Percentiles rank a stretch among this genome's conserved stretches.
phyloP scores from a whole-genome alignment of 768 basidiomycete species.

The Crepidotus variabilis region DNA sequence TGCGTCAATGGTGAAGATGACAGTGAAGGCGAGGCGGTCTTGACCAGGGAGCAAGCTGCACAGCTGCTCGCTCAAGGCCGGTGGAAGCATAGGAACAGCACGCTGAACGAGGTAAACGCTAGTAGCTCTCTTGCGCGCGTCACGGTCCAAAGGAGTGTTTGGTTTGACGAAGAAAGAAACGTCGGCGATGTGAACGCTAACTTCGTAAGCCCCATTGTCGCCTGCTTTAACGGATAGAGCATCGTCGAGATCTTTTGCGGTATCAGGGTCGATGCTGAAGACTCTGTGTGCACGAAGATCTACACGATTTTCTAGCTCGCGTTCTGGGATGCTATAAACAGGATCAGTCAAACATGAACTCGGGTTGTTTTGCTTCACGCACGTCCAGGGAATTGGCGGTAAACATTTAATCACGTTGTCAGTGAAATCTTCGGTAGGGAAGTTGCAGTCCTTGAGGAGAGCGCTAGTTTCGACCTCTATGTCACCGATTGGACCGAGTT shows the following conservation, averaged over 20 bases:
- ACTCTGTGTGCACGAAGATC: slow-evolving; percentile 83
- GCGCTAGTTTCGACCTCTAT: slow-evolving; percentile 98
- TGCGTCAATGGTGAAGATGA: slow-evolving; percentile 78
- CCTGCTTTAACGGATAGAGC: slow-evolving; percentile 86
- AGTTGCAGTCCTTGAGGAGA: slow-evolving; percentile 96
- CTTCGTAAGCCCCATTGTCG: slow-evolving; percentile 89
- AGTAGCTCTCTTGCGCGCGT: slow-evolving; percentile 95
- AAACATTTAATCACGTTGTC: slow-evolving; percentile 95
- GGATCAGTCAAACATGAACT: slow-evolving; percentile 10
- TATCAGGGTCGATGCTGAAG: slow-evolving; percentile 91
- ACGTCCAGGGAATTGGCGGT: slow-evolving; percentile 95
- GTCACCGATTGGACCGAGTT: slow-evolving; percentile 97
- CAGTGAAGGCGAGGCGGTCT: slow-evolving; percentile 90
- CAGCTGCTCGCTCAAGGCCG: slow-evolving; percentile 85
- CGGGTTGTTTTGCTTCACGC: slow-evolving; percentile 4
- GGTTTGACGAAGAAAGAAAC: slow-evolving; percentile 94
- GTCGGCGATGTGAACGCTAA: slow-evolving; percentile 95
- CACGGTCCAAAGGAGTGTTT: slow-evolving; percentile 95
- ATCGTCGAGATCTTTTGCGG: slow-evolving; percentile 92
- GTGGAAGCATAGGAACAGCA: slow-evolving; percentile 95
- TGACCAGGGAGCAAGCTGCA: slow-evolving; percentile 88
- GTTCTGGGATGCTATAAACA: slow-evolving; percentile 73
- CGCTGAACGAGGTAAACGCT: slow-evolving; percentile 97
- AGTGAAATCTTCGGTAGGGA: slow-evolving; percentile 95
- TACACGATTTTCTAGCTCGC: slow-evolving; percentile 82